Conservation (phyloP, 352 stramenopile genomes). For the Pythium utonaiense region DNA sequence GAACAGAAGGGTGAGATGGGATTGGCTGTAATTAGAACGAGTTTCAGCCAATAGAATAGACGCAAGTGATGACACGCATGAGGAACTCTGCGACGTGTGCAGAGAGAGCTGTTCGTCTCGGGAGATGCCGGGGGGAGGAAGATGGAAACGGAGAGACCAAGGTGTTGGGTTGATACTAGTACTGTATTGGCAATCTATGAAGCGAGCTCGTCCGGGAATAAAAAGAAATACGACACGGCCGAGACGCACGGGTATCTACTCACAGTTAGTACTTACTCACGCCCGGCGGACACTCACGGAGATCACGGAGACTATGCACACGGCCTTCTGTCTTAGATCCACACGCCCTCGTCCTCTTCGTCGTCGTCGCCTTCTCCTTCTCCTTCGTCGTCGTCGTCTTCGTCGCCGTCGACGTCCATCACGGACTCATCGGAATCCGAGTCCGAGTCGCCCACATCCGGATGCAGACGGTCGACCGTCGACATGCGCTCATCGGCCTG, state of each 20-base stretch:
- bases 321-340: constrained; percentile 78
- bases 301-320: too few species aligned
- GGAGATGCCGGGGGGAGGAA: too few species aligned
- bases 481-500: constrained; percentile 83
- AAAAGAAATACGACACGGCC: neutral
- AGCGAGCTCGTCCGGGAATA: neutral
- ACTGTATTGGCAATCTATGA: constrained; percentile 2
- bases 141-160: neutral
- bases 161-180: neutral
- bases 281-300: neutral
- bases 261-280: neutral
- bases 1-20: neutral
- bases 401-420: constrained; percentile 27
- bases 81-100: constrained; percentile 10
- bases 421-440: constrained; percentile 73
- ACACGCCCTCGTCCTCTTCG: constrained; percentile 76
- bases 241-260: constrained; percentile 14
- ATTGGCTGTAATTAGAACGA: constrained; percentile 14
- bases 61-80: neutral
- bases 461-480: constrained; percentile 78
- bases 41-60: constrained; percentile 9
- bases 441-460: constrained; percentile 64
- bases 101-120: neutral
- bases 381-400: constrained; percentile 29
- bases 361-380: constrained; percentile 9